Evolutionary conservation across 306 rosid genomes (phyloP), one percentile per base, ranked within the genome.

Genomic region (Oemleria cerasiformis): DNA sequence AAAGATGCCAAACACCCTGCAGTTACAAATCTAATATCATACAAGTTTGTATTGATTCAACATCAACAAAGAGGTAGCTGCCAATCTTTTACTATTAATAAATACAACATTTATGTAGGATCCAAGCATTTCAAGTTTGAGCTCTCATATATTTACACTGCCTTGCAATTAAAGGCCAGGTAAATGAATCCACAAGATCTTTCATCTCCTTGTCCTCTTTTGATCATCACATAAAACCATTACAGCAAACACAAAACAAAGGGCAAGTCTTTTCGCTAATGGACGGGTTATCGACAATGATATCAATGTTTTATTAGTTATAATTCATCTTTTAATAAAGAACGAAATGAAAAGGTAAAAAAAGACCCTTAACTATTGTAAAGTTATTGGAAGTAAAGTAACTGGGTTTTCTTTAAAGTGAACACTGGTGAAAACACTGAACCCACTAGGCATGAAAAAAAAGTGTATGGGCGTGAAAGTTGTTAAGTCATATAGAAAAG

Each of bases 81-180:
- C n/a, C 69, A 65, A 44, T 44, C 25, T 54, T 15, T 65, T 54
- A 65, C 13, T 44, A 44, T 20, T 21, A 60, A 36, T 16, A 25
- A 65, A 45, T 21, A 45, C n/a, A 12, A 51, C 34, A 68, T 51
- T 11, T 19, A 36, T 51, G 49, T 38, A 38, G 73, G 73, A 68
- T 68, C 73, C 48, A 38, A 61, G 25, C 65, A 61, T 17, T 58
- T 20, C 6, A 58, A 20, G 12, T 5, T 5, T 58, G 12, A 25
- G 36, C 36, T 30, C 36, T 2, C 36, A 30, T 30, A 30, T 30
- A 30, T 30, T 30, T 30, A 30, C 36, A 1, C 36, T 30, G 36
- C 36, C 7, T 57, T 57, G 9, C 63, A 58, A 39, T 38, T 16
- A 61, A 16, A 30, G 36, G 44, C 6, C 44, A 15, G 38, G 38